These are phyloP conservation scores for Graphilbum fragrans DNA, from an alignment of 2,329 filamentous ascomycete species.

Conservation along the genomic window DNA sequence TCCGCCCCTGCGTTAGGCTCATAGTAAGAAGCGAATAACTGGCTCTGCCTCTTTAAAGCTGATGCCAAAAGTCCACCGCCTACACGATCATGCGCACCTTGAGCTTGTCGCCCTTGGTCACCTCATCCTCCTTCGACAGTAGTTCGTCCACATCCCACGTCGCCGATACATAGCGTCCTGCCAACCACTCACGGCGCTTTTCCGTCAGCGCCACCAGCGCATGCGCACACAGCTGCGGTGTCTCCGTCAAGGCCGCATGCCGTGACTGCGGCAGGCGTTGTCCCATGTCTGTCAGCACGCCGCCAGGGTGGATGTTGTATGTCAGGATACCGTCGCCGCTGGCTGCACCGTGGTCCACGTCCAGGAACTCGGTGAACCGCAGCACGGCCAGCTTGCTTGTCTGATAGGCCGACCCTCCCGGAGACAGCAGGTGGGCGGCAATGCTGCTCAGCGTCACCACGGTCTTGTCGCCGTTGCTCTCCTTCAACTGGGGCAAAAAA, in stretches of 20 bases:
- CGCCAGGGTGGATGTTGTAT: conserved; percentile 32
- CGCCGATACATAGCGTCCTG: conserved; percentile 28
- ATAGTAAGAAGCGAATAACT: no score
- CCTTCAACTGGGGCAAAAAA: conserved; percentile 35
- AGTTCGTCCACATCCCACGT: conserved; percentile 36
- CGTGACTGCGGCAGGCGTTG: neutral
- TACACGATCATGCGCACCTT: conserved; percentile 5
- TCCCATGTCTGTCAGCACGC: conserved; percentile 23
- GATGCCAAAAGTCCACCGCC: no score
- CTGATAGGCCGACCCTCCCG: conserved; percentile 31
- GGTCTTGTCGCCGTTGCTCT: conserved; percentile 18
- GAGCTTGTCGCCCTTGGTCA: conserved; percentile 18
- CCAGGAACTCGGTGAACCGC: conserved; percentile 30
- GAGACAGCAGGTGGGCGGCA: conserved; percentile 20
- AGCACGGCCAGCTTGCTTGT: conserved; percentile 29
- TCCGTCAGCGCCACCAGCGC: conserved; percentile 28
- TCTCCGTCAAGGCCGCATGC: conserved; percentile 18
- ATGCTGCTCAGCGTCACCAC: conserved; percentile 27
- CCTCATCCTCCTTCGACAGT: conserved; percentile 24
- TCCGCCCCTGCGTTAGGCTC: no score
- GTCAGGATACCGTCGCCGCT: conserved; percentile 25
- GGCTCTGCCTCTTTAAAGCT: no score
- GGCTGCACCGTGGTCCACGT: conserved; percentile 23
- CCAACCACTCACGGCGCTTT: conserved; percentile 30
- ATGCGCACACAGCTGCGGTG: conserved; percentile 26